phyloP scores from a whole-genome alignment of 2,329 filamentous ascomycete species.

The Venturia nashicola region DNA sequence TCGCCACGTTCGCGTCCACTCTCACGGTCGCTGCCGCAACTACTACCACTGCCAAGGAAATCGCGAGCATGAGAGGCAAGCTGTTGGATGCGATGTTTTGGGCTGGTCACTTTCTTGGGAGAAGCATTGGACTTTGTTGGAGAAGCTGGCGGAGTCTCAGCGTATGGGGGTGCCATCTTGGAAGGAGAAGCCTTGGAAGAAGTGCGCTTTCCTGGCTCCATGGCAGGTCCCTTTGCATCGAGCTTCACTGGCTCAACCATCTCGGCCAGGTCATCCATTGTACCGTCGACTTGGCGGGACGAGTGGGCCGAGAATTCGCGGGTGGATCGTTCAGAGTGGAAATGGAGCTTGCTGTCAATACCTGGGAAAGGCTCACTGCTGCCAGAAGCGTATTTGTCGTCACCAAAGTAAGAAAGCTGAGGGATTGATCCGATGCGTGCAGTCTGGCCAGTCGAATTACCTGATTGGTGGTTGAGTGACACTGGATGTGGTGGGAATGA shows the following conservation, averaged over 20 bases:
- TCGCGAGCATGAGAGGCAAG: constrained; percentile 18
- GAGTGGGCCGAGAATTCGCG: constrained; percentile 19
- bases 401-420: constrained; percentile 7
- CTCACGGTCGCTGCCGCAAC: constrained; percentile 34
- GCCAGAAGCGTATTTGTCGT: constrained; percentile 7
- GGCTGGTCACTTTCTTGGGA: constrained; percentile 13
- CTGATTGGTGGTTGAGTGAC: background rate
- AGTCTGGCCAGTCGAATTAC: background rate
- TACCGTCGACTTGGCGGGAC: constrained; percentile 23
- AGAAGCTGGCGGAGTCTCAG: constrained; percentile 14
- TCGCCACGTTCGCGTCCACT: constrained; percentile 31
- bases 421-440: constrained; percentile 5
- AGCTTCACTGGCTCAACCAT: constrained; percentile 14
- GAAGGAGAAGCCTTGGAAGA: background rate
- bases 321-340: constrained; percentile 19
- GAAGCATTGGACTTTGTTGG: constrained; percentile 18
- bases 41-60: constrained; percentile 32
- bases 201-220: background rate
- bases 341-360: constrained; percentile 15
- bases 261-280: constrained; percentile 25
- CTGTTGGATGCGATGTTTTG: constrained; percentile 5
- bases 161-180: background rate
- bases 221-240: constrained; percentile 6
- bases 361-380: background rate
- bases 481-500: constrained; percentile 3